A percentile compares a stretch with the other conserved stretches of the same genome.
phyloP scores from a whole-genome alignment of 75 land plant genomes.

The Adiantum capillusveneris region DNA sequence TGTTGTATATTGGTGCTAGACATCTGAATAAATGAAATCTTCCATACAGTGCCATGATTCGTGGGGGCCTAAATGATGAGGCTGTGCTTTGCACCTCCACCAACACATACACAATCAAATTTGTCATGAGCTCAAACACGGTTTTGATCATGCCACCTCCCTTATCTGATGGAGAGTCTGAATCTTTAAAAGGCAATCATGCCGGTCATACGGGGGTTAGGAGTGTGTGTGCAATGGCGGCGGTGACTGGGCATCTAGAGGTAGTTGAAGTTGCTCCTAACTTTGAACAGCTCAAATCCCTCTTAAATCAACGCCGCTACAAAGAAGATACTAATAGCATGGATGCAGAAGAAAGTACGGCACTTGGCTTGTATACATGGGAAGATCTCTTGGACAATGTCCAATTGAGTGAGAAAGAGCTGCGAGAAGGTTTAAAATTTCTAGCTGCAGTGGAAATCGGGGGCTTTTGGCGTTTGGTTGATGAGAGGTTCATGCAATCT shows the following conservation, averaged over 20 bases:
- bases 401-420: constrained; percentile 83
- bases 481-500: constrained; percentile 49
- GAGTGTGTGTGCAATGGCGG: constrained; percentile 43
- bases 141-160: constrained; percentile 74
- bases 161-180: constrained; percentile 2
- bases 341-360: constrained; percentile 14
- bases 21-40: no score
- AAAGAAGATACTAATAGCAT: constrained; percentile 33
- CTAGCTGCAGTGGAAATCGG: constrained; percentile 77
- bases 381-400: constrained; percentile 50
- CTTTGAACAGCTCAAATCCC: constrained; percentile 59
- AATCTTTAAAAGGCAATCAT: no score
- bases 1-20: no score
- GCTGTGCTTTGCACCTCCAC: constrained; percentile 85
- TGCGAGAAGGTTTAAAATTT: constrained; percentile 43
- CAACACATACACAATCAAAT: constrained; percentile 75
- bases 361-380: constrained; percentile 60
- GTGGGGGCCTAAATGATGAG: constrained; percentile 72
- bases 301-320: constrained; percentile 51
- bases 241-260: constrained; percentile 70
- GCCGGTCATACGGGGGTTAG: not conserved
- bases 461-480: constrained; percentile 77
- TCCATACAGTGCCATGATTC: constrained; percentile 46
- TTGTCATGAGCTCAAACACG: constrained; percentile 88
- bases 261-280: constrained; percentile 70